Base-by-base conservation (phyloP, 208 protist genomes). In the Phytomonas francai region DNA sequence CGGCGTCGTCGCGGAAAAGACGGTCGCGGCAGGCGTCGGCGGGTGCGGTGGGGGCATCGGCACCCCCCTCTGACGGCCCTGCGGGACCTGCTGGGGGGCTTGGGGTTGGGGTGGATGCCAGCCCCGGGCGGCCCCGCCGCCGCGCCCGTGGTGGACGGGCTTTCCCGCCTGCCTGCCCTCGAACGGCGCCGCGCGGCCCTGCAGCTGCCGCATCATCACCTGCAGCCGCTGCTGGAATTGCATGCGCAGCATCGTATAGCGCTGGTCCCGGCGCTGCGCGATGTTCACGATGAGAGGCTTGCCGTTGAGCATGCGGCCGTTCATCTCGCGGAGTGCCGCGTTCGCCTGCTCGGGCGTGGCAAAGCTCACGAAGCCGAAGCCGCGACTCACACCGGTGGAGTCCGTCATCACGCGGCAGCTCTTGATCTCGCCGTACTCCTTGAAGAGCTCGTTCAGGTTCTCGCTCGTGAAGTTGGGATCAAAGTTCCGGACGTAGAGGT, bases 351-450 rank as follows among this genome's bases (percentile, higher is more conserved):
- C 98, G 31, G 95, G 86, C 59, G 90, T 96, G 73, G 98, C 92
- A 80, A 98, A 99, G 74, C 99, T 98, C 22, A 99, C 98, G 70
- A 99, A 99, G 63, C 98, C 98, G 75, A 98, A 99, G 67, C 98
- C 98, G 68, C 90, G 90, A 72, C 92, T 98, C 30, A 89, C 91
- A n/a, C 97, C 97, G 62, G 84, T 91, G n/a, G 85, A 77, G 73
- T 94, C 89, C 57, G 78, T 85, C 85, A 93, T 91, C 60, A 99
- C 94, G 74, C 98, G 99, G 89, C 97, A 99, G 62, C 97, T 99
- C 63, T 99, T 93, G 72, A 99, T 99, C 51, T 92, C 92, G 59
- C 98, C 98, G 77, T 99, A 99, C 58, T 90, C 88, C 65, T 90
- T 92, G 88, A 99, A 99, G 8, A 98, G 97, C 73, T 99, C 98